Evolutionary conservation across 441 rosid species (phyloP), one percentile per base, ranked within the genome.

Genomic region (Arabidopsis lyrata): DNA sequence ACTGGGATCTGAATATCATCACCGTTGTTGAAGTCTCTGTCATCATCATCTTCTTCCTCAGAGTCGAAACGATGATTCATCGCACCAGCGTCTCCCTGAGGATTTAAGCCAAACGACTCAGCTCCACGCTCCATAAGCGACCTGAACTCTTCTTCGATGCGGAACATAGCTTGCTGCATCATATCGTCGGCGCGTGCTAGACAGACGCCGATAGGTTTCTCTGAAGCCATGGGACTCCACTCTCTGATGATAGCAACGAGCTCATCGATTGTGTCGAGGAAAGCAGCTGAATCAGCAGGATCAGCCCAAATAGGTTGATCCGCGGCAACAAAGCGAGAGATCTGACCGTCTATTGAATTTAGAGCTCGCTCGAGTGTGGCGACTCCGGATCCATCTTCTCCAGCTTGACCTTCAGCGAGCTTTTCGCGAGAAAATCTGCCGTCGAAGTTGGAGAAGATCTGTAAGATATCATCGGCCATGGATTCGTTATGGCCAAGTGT

Each of bases 361-460:
- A 94, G 76, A 36, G 87, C 61, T 52, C 82, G 87, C 12, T 87
- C 90, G 24, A 94, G 89, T 13, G 76, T 62, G 4, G 85, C 79
- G 36, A 76, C 76, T 13, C 82, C 78, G 12, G 85, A 77, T 47
- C 81, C 83, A 35, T 80, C 93, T 55, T 73, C 85, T 0, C 72
- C 74, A 38, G 81, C 29, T 62, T 86, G 83, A 14, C 35, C 53
- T 14, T 83, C 89, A 38, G 87, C 79, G 15, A 90, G 66, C 50
- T 86, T 92, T 70, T 92, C 99, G 53, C 99, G 97, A 27, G 97
- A 88, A 35, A 92, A 92, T 15, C 99, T 78, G 56, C 91, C 90
- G 81, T 95, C 98, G 78, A 89, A 95, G 82, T 75, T 92, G 69
- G 98, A 92, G 83, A 90, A 89, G 75, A 90, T 92, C 83, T 92